phyloP scores from a whole-genome alignment of 148 eudicot genomes.

The Rhododendron kiyosumense region DNA sequence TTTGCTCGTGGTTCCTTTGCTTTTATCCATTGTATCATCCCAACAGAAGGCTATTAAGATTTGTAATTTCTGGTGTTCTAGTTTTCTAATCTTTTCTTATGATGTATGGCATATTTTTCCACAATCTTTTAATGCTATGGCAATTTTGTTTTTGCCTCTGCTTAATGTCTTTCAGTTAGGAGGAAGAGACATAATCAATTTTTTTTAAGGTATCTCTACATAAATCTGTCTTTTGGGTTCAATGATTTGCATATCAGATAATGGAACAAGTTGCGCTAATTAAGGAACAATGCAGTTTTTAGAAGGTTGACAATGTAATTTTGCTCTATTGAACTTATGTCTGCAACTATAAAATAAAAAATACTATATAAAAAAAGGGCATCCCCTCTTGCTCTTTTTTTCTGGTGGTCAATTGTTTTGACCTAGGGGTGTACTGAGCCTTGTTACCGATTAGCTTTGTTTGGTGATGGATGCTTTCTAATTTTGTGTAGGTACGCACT shows the following conservation, averaged over 20 bases:
- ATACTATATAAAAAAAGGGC: neutral
- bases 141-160: neutral
- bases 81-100: neutral
- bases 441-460: neutral
- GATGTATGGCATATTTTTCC: neutral
- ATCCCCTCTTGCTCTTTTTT: too few species aligned
- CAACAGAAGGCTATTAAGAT: constrained; percentile 73
- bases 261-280: neutral
- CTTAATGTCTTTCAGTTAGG: neutral
- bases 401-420: neutral
- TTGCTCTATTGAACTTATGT: neutral
- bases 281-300: neutral
- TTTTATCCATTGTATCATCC: constrained; percentile 69
- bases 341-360: neutral
- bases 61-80: constrained; percentile 6
- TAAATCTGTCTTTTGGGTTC: neutral
- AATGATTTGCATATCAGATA: neutral
- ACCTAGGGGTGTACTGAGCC: neutral
- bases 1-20: constrained; percentile 17
- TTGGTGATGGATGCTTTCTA: neutral
- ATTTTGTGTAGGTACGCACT: constrained; percentile 53
- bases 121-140: neutral
- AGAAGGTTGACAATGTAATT: neutral
- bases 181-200: constrained; percentile 1
- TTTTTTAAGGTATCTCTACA: neutral